These are phyloP conservation scores for Rhizophlyctis rosea DNA, from an alignment of 192 early-diverging fungal genomes.

Conservation along the genomic window DNA sequence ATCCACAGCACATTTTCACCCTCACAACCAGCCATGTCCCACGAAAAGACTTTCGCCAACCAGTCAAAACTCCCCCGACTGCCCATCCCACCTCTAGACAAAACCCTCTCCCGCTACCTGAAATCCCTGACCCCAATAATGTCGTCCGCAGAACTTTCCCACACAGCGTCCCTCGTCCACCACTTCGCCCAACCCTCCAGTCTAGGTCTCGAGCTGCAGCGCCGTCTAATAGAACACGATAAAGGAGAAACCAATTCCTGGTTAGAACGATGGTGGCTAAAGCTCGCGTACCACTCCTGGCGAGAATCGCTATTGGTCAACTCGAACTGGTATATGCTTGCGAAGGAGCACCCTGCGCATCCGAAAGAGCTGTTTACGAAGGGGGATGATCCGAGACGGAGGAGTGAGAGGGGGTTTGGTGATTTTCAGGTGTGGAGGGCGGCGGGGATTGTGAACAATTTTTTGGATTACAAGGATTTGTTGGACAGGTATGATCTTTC, in stretches of 20 bases:
- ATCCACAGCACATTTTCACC: constrained; percentile 1
- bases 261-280: constrained; percentile 94
- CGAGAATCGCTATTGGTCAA: constrained; percentile 78
- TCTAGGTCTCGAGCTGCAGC: constrained; percentile 79
- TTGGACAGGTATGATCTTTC: constrained; percentile 51
- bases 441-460: constrained; percentile 62
- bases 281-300: constrained; percentile 80
- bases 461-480: constrained; percentile 73
- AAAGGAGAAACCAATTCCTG: constrained; percentile 77
- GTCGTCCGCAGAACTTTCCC: constrained; percentile 62
- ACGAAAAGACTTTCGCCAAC: constrained; percentile 16
- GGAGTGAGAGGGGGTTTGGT: constrained; percentile 50
- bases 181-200: constrained; percentile 81
- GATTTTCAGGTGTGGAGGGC: constrained; percentile 79
- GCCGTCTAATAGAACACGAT: constrained; percentile 72
- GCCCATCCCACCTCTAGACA: constrained; percentile 81
- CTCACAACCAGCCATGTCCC: neutral
- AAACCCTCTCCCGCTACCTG: constrained; percentile 83
- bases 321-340: constrained; percentile 84
- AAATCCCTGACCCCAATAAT: constrained; percentile 69
- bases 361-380: constrained; percentile 5
- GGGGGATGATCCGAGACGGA: constrained; percentile 5
- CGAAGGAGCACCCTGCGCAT: constrained; percentile 59
- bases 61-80: constrained; percentile 73
- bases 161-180: constrained; percentile 60